phyloP scores from a whole-genome alignment of 805 yeast species.

The Candida xyloterini region DNA sequence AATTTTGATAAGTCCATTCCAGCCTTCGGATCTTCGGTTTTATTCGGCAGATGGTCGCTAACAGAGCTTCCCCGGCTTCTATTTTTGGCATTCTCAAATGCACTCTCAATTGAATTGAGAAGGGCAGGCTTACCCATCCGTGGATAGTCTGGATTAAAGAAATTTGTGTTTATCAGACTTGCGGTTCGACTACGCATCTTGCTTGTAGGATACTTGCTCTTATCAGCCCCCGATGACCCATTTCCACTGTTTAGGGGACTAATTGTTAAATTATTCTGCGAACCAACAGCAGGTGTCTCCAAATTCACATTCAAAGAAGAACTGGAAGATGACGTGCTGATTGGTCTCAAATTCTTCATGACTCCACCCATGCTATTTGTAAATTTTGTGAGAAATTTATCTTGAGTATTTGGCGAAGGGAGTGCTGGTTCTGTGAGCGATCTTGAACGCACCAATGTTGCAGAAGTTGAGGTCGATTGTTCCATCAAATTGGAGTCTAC shows the following conservation, averaged over 20 bases:
- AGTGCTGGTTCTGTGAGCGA: slow-evolving; percentile 11
- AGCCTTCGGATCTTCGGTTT: not conserved
- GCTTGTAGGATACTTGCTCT: slow-evolving; percentile 2
- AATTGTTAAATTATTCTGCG: slow-evolving; percentile 4
- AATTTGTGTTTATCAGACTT: slow-evolving; percentile 26
- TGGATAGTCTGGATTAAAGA: slow-evolving; percentile 4
- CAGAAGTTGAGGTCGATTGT: slow-evolving; percentile 11
- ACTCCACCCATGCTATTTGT: slow-evolving; percentile 35
- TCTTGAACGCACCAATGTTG: slow-evolving; percentile 8
- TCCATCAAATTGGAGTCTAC: slow-evolving; percentile 9
- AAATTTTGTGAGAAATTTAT: slow-evolving; percentile 28
- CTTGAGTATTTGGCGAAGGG: slow-evolving; percentile 24
- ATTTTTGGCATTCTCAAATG: slow-evolving; percentile 31
- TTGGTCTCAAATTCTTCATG: slow-evolving; percentile 34
- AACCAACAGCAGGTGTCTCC: slow-evolving; percentile 4
- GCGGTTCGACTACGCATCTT: slow-evolving; percentile 33
- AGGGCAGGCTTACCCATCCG: slow-evolving; percentile 17
- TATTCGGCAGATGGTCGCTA: slow-evolving; percentile 9
- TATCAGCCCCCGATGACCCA: not conserved
- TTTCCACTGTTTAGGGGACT: slow-evolving; percentile 5
- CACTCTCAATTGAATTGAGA: slow-evolving; percentile 32
- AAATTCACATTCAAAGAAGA: slow-evolving; percentile 27
- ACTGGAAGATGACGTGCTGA: slow-evolving; percentile 32
- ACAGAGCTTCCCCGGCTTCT: slow-evolving; percentile 30
- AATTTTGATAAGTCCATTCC: slow-evolving; percentile 14